Evolutionary conservation across 2,329 filamentous ascomycete species (phyloP), one percentile per base, ranked within the genome.

Genomic region (Ophiocordyceps australis): DNA sequence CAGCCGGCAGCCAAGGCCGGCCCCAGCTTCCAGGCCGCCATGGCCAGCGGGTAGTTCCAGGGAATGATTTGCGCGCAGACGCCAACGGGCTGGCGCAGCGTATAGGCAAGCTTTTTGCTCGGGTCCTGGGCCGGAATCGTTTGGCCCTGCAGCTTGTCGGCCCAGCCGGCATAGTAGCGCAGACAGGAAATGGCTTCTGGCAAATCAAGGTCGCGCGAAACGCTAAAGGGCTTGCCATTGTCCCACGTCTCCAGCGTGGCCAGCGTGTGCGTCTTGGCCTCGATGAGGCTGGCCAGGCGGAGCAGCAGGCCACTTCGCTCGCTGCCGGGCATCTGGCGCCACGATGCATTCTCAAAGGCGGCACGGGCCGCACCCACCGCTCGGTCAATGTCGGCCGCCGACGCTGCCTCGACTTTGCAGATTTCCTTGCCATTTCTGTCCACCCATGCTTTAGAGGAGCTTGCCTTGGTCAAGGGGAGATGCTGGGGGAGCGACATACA

Each of bases 151-250:
- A 81, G 69, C 55, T 85, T 85, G 50, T 85, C 78, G 14, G 77
- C 74, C 50, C 67, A 85, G 17, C 79, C 78, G 22, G 68, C 74
- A 41, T 85, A 86, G 49, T 86, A 85, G 35, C 74, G 70, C 22
- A 72, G 52, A 10, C 69, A 49, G 28, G 38, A 39, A 5, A 49
- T 38, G 9, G 52, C 50, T 32, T 55, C 50, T 1, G 45, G 54
- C 5, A 83, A 35, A 40, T 85, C 79, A 26, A 75, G 74, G 22
- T 59, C 60, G n/a, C 74, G 42, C 0, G 78, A 59, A 9, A 74
- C 70, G 3, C 50, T 47, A 46, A 77, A 81, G 2, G 76, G 72
- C 30, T 49, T 49, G 45, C 76, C 80, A 38, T 83, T 85, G 42
- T 89, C 80, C 78, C 78, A 86, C 0, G 81, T 79, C 50, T 91